These are phyloP conservation scores for Pythium folliculosum DNA, from an alignment of 352 stramenopile genomes.

Conservation along the genomic window DNA sequence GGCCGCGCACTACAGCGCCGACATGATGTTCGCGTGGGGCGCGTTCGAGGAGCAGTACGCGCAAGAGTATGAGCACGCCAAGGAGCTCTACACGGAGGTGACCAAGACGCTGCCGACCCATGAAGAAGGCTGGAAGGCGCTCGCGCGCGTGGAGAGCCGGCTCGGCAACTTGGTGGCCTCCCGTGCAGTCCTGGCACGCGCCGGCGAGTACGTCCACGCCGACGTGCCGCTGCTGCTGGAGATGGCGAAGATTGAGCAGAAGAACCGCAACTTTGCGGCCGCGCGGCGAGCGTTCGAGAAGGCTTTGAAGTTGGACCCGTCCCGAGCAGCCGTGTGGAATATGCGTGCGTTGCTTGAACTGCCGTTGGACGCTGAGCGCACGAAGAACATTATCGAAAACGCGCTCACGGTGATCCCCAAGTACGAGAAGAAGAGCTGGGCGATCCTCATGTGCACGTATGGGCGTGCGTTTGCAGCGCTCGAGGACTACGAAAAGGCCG, in stretches of 20 bases:
- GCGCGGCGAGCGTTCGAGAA: slow-evolving; percentile 70
- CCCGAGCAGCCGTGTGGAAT: slow-evolving; percentile 76
- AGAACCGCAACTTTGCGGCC: slow-evolving; percentile 53
- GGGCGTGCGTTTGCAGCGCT: slow-evolving; percentile 68
- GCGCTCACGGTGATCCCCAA: slow-evolving; percentile 63
- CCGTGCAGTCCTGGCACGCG: slow-evolving; percentile 63
- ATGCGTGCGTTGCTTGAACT: slow-evolving; percentile 79
- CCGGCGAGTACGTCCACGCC: slow-evolving; percentile 66
- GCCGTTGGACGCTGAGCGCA: slow-evolving; percentile 55
- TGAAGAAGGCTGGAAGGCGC: slow-evolving; percentile 66
- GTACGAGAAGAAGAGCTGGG: slow-evolving; percentile 84
- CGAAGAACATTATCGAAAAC: slow-evolving; percentile 76
- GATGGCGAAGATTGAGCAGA: slow-evolving; percentile 83
- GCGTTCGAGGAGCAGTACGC: slow-evolving; percentile 74
- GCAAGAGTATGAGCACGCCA: slow-evolving; percentile 63
- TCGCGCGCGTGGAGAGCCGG: slow-evolving; percentile 65
- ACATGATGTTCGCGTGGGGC: slow-evolving; percentile 70
- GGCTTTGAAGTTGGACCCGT: slow-evolving; percentile 70
- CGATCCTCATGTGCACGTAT: slow-evolving; percentile 86
- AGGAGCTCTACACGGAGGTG: slow-evolving; percentile 74
- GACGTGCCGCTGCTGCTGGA: slow-evolving; percentile 72
- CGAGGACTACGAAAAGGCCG: slow-evolving; percentile 70
- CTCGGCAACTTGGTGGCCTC: slow-evolving; percentile 64
- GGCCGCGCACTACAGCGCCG: slow-evolving; percentile 49
- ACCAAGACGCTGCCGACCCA: slow-evolving; percentile 64